Evolutionary conservation across 805 yeast genomes (phyloP).

Genomic region (Candida stauntonica): DNA sequence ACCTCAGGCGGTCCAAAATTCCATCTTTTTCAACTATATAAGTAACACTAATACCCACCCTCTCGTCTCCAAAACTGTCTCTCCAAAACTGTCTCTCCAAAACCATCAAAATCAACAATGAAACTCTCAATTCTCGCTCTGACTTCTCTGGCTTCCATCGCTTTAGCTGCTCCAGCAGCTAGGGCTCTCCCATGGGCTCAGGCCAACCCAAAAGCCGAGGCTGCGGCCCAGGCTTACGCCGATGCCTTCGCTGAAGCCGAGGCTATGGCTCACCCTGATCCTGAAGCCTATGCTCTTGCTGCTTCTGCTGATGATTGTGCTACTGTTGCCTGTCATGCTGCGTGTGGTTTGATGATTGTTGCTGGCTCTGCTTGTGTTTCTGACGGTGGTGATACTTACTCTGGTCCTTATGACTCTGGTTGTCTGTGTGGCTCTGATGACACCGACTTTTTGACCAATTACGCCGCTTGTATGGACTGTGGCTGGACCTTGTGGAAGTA

Average conservation of each 20-base stretch:
- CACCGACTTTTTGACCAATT: constrained; percentile 18
- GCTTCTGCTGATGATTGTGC: constrained; percentile 27
- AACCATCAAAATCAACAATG: not conserved
- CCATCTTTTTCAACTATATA: too few relatives aligned
- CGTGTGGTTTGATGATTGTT: constrained; percentile 30
- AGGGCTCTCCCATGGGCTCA: constrained; percentile 14
- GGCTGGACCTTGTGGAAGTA: constrained; percentile 35
- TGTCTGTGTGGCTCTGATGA: constrained; percentile 21
- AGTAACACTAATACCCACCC: too few relatives aligned
- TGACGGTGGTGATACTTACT: constrained; percentile 4
- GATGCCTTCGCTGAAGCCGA: constrained; percentile 14
- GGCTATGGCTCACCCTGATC: constrained; percentile 19
- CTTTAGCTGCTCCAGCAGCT: constrained; percentile 3
- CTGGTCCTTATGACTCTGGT: constrained; percentile 11
- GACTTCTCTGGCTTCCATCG: not conserved
- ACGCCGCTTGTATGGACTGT: constrained; percentile 31
- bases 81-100: not conserved
- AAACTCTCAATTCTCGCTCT: not conserved
- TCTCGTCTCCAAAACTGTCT: too few relatives aligned
- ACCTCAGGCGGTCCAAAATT: too few relatives aligned
- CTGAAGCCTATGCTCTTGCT: constrained; percentile 26
- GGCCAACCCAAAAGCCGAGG: constrained; percentile 11
- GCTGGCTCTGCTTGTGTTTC: constrained; percentile 27
- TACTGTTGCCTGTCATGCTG: constrained; percentile 27
- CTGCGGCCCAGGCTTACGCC: constrained; percentile 15